phyloP scores from a whole-genome alignment of 2,329 filamentous ascomycete genomes.

The Aspergillus uvarum region DNA sequence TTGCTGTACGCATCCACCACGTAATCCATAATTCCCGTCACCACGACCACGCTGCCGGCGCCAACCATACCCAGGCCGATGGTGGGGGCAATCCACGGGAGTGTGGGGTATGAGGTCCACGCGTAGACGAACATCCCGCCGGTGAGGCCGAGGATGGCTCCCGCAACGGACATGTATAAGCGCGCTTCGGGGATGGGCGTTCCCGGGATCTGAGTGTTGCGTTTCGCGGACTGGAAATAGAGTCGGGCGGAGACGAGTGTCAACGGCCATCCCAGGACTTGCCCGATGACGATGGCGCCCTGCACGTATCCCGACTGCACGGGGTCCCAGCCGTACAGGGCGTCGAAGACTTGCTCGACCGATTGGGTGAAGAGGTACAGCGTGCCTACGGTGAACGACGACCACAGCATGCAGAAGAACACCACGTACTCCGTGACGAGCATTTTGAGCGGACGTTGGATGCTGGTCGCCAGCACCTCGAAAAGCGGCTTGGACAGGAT shows the following conservation, averaged over 20 bases:
- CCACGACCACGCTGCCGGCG: slow-evolving; percentile 43
- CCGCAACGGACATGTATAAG: slow-evolving; percentile 43
- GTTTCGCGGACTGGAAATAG: slow-evolving; percentile 31
- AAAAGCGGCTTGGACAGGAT: slow-evolving; percentile 36
- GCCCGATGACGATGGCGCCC: slow-evolving; percentile 43
- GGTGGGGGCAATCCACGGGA: slow-evolving; percentile 39
- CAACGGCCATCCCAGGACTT: slow-evolving; percentile 41
- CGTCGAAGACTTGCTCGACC: slow-evolving; percentile 44
- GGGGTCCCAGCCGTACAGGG: slow-evolving; percentile 28
- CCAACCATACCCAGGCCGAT: slow-evolving; percentile 41
- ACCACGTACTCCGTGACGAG: slow-evolving; percentile 47
- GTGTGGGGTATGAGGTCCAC: slow-evolving; percentile 33
- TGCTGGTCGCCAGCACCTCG: slow-evolving; percentile 34
- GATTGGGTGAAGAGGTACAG: slow-evolving; percentile 46
- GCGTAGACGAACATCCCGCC: slow-evolving; percentile 41
- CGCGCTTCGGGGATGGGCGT: slow-evolving; percentile 46
- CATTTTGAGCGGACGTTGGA: slow-evolving; percentile 38
- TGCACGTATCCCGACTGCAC: slow-evolving; percentile 41
- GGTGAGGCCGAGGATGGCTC: slow-evolving; percentile 34
- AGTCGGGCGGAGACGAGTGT: slow-evolving; percentile 21
- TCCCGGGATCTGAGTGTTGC: slow-evolving; percentile 42
- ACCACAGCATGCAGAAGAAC: slow-evolving; percentile 46
- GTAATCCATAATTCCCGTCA: slow-evolving; percentile 51
- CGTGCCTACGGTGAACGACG: slow-evolving; percentile 45
- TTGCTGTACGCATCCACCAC: slow-evolving; percentile 51